Percentiles rank a stretch among this genome's conserved stretches.
These are phyloP conservation scores for Blastocystis sp. DNA, from an alignment of 352 stramenopile species.

Conservation along the genomic window DNA sequence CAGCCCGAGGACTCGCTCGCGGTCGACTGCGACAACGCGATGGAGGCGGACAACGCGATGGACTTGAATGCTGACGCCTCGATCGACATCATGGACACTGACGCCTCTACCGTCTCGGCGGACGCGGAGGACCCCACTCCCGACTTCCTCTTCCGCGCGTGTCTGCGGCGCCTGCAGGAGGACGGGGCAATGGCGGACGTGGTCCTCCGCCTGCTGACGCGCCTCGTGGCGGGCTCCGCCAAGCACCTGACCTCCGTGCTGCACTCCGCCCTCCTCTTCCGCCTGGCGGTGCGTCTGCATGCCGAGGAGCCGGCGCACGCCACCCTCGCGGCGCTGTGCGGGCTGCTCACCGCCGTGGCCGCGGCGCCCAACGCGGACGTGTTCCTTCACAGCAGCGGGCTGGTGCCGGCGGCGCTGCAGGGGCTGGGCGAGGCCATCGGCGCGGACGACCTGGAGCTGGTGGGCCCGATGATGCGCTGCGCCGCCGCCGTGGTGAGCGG, in stretches of 20 bases:
- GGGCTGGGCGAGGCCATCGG: background rate
- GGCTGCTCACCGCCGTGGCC: background rate
- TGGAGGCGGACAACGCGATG: too few species aligned
- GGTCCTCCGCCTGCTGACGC: background rate
- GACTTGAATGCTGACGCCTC: too few species aligned
- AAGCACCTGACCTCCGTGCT: background rate
- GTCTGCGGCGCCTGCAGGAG: background rate
- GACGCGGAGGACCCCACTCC: too few species aligned
- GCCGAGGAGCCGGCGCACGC: background rate
- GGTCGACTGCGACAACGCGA: too few species aligned
- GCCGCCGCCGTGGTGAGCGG: background rate
- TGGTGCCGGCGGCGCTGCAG: background rate
- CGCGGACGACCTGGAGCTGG: background rate
- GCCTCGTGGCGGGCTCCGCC: background rate
- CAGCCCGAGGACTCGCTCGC: background rate
- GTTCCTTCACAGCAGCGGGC: background rate
- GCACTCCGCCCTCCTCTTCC: background rate
- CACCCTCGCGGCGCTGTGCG: background rate
- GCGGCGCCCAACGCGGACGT: background rate
- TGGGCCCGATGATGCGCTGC: background rate
- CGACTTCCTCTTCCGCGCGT: background rate
- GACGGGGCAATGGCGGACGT: background rate
- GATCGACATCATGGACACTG: too few species aligned
- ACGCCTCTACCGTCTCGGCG: too few species aligned
- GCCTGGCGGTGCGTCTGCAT: background rate